Base-by-base conservation (phyloP, 345 rosid species). In the Ceriops tagal region DNA sequence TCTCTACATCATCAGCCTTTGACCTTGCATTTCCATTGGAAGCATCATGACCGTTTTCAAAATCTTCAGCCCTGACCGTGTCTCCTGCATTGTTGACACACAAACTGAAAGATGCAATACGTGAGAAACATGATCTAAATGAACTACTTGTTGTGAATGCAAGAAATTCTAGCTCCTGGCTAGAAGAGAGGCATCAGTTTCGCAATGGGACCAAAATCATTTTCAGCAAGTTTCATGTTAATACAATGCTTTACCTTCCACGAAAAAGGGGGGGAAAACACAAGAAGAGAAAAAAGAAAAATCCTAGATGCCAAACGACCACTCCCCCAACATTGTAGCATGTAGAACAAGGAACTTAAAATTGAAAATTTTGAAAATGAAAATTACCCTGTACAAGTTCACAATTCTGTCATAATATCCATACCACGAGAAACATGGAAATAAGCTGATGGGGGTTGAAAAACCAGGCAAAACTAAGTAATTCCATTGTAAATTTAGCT, bases 1-100 rank as follows among this genome's bases (percentile, higher is more conserved):
- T 79, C 76, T 89, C 86, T 22, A 75, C 78, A 28, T 76, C 79
- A 63, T 80, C 77, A 20, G 59, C 66, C 67, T 83, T 78, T 58
- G 88, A 74, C 53, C 65, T 59, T 11, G 71, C 28, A 57, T 60
- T 66, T 63, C 22, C 65, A 49, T 53, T 57, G 19, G 70, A 64
- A 67, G 66, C 65, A 61, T 77, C 81, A 19, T 31, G 69, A 18
- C 34, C 76, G 16, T 20, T 66, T 47, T 55, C 69, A 72, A 58
- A 73, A 58, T 71, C 82, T 77, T 78, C 74, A 11, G 67, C 26
- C 34, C 30, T 72, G 51, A 46, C 65, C 66, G 75, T 81, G 35
- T 73, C 72, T 67, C 62, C 69, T 69, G 73, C 78, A 62, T 61
- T 72, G 53, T 66, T 22, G 67, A 64, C 79, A 62, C 8, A 66